Percentiles rank a stretch among this genome's conserved stretches.
These are phyloP conservation scores for Veloboletus limbatus DNA, from an alignment of 1,284 basidiomycete species.

Conservation along the genomic window DNA sequence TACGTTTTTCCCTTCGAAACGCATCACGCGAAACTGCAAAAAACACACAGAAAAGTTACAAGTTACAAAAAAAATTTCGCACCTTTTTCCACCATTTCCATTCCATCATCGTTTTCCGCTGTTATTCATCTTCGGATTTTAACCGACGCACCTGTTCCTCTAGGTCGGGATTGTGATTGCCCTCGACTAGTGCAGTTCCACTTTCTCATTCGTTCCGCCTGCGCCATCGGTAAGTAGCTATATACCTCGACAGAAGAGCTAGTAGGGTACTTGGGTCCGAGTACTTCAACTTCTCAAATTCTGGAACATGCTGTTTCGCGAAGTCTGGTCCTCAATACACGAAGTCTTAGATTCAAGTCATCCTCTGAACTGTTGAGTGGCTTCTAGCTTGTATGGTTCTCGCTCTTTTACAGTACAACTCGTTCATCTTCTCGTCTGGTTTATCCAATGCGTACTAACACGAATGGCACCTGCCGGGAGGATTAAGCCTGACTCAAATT, in stretches of 20 bases:
- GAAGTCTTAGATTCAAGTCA: neutral
- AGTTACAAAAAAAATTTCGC: constrained; percentile 45
- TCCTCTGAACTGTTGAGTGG: neutral
- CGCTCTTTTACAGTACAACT: constrained; percentile 11
- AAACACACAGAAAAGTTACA: constrained; percentile 48
- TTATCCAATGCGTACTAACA: constrained; percentile 53
- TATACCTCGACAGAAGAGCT: constrained; percentile 25
- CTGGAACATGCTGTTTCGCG: constrained; percentile 5
- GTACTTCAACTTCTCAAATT: constrained; percentile 17
- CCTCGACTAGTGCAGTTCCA: constrained; percentile 20
- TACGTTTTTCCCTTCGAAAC: constrained; percentile 33
- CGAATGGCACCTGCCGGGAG: constrained; percentile 60
- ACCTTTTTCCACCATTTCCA: constrained; percentile 21
- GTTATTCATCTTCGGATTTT: constrained; percentile 32
- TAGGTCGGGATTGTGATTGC: constrained; percentile 17
- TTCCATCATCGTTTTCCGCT: constrained; percentile 15
- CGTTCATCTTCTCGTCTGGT: constrained; percentile 4
- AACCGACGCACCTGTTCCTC: constrained; percentile 9
- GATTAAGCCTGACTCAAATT: neutral
- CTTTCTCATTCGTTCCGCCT: constrained; percentile 27
- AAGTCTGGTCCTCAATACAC: neutral
- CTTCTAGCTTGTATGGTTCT: neutral
- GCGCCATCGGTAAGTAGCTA: constrained; percentile 43
- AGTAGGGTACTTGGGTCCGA: constrained; percentile 20
- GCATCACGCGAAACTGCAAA: constrained; percentile 41